Base-by-base conservation (phyloP, 1,284 basidiomycete genomes). In the Sphaerobolus stellatus region DNA sequence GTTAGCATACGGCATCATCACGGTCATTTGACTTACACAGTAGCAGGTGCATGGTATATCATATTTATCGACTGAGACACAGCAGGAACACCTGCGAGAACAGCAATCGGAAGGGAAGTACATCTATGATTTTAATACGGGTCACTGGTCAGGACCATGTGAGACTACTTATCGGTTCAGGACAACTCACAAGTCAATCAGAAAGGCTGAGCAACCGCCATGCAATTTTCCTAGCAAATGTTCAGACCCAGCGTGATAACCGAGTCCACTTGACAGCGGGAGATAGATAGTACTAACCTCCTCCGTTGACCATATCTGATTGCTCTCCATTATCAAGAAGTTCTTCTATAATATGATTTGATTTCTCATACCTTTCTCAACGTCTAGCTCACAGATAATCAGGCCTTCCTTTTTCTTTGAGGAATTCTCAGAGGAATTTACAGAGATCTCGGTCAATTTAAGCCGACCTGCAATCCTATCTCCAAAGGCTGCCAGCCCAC, bases 151-250 rank as follows among this genome's bases (percentile, higher is more conserved):
- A n/a, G n/a, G n/a, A n/a, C n/a, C n/a, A n/a, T n/a, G n/a, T n/a
- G n/a, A n/a, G n/a, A n/a, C n/a, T n/a, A 29, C 13, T 6, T 16
- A 33, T 34, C 34, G 3, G 22, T 33, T 18, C 18, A 22, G 33
- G 38, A 14, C 49, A 28, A 67, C 78, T 52, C 58, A 84, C 83
- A 85, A 86, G 70, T 88, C 86, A 50, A 88, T 80, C 53, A 88
- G 70, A 66, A 86, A 88, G 46, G 84, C 82, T 34, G 88, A 65
- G 52, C 84, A 86, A 40, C 83, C 86, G 14, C 86, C 86, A 58
- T 88, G 86, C 27, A 87, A 73, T 77, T 85, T 84, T 1, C 83
- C 82, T 43, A 22, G n/a, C n/a, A n/a, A n/a, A n/a, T n/a, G n/a
- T n/a, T 22, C 11, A 24, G 4, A n/a, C 22, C 22, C 11, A 9